Evolutionary conservation across 164 flowering plant species (phyloP).

Genomic region (Echeveria elegans): DNA sequence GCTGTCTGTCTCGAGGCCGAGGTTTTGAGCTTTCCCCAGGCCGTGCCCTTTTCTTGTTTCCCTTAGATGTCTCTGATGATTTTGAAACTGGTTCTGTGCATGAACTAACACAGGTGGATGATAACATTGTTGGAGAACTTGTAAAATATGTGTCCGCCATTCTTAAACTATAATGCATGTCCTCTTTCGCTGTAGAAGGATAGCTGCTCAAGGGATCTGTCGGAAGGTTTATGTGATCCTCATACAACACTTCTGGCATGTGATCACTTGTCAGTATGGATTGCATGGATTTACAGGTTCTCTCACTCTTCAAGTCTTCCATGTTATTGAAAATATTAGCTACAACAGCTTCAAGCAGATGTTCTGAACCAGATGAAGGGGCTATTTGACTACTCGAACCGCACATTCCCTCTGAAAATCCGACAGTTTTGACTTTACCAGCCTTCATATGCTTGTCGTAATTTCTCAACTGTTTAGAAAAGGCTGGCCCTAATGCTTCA

Average conservation of each 20-base stretch:
- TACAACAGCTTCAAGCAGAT: constrained; percentile 38
- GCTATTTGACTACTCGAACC: constrained; percentile 20
- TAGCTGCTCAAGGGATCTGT: constrained; percentile 27
- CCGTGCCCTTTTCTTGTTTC: constrained; percentile 52
- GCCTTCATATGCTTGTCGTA: constrained; percentile 24
- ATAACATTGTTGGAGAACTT: constrained; percentile 31
- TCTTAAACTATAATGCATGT: constrained; percentile 21
- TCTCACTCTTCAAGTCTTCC: constrained; percentile 22
- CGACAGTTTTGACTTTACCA: constrained; percentile 19
- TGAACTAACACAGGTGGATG: constrained; percentile 38
- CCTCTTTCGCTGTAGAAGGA: constrained; percentile 19
- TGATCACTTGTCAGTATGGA: constrained; percentile 37
- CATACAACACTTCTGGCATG: constrained; percentile 26
- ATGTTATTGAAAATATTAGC: neutral
- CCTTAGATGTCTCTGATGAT: constrained; percentile 33
- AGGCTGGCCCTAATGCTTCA: constrained; percentile 64
- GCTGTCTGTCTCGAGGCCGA: constrained; percentile 75
- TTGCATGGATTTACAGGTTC: constrained; percentile 26
- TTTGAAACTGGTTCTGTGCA: constrained; percentile 39
- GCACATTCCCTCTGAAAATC: constrained; percentile 26
- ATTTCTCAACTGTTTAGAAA: constrained; percentile 18
- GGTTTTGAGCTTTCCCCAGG: constrained; percentile 70
- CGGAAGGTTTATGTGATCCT: constrained; percentile 21
- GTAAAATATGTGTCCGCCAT: constrained; percentile 29
- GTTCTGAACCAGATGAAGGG: constrained; percentile 25